Evolutionary conservation across 2,329 filamentous ascomycete species (phyloP).

Genomic region (Thelonectria discophora): DNA sequence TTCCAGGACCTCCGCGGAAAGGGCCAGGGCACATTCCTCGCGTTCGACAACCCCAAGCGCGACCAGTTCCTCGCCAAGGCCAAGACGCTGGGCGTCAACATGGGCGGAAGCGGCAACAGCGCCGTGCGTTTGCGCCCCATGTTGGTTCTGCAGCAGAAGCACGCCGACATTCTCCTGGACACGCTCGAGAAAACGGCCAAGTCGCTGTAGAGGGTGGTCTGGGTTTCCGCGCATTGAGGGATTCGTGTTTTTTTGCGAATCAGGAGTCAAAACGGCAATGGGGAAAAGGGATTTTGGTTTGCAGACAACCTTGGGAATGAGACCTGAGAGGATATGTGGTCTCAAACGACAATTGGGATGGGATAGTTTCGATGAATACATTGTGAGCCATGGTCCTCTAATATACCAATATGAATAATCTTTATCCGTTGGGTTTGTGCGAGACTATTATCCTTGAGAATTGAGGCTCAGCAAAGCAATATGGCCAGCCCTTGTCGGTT

Average conservation of each 20-base stretch:
- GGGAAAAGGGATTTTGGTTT: background rate
- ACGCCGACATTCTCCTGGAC: slow-evolving; percentile 86
- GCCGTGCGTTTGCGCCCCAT: slow-evolving; percentile 87
- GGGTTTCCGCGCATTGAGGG: background rate
- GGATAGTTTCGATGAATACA: background rate
- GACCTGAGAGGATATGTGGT: background rate
- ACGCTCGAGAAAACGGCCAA: slow-evolving; percentile 78
- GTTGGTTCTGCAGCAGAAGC: slow-evolving; percentile 91
- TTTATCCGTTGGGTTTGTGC: background rate
- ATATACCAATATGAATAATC: background rate
- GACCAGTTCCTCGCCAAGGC: slow-evolving; percentile 82
- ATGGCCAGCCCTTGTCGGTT: too few relatives aligned
- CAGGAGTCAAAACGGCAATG: slow-evolving; percentile 1
- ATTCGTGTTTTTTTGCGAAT: background rate
- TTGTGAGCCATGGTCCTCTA: background rate
- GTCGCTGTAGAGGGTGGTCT: slow-evolving; percentile 40
- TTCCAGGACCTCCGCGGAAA: slow-evolving; percentile 87
- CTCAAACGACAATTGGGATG: background rate
- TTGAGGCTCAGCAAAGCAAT: too few relatives aligned
- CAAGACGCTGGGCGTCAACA: slow-evolving; percentile 84
- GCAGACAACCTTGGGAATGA: background rate
- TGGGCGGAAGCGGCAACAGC: slow-evolving; percentile 79
- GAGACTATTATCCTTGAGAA: background rate
- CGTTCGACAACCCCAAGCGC: slow-evolving; percentile 83
- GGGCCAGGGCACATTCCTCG: slow-evolving; percentile 90